These are phyloP conservation scores for Microsporum audouinii DNA, from an alignment of 2,329 filamentous ascomycete genomes.

Conservation along the genomic window DNA sequence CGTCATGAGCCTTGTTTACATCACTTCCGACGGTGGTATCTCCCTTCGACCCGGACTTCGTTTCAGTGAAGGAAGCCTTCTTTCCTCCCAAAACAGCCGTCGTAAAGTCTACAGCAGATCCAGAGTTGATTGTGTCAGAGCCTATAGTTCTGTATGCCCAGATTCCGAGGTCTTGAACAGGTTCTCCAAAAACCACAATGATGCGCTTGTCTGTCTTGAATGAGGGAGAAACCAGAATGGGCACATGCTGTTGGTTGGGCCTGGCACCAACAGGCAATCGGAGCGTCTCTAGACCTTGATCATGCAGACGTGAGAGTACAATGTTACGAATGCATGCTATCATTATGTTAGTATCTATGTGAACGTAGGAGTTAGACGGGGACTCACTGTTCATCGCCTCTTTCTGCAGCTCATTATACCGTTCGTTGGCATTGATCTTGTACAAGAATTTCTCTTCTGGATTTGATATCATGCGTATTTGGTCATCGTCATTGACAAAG, in stretches of 20 bases:
- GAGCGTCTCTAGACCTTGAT: constrained; percentile 48
- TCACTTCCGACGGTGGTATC: neutral
- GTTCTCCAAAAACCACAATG: constrained; percentile 63
- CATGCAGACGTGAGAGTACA: constrained; percentile 50
- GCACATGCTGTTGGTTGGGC: constrained; percentile 47
- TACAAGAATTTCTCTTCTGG: constrained; percentile 63
- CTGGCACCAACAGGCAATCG: constrained; percentile 49
- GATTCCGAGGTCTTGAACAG: constrained; percentile 59
- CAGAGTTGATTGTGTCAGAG: constrained; percentile 54
- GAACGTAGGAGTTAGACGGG: neutral
- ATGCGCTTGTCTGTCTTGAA: constrained; percentile 50
- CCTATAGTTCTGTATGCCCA: constrained; percentile 58
- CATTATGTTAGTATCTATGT: neutral
- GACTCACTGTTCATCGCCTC: constrained; percentile 60
- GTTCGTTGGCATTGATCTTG: constrained; percentile 59
- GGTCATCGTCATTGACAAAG: constrained; percentile 63
- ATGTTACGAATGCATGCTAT: constrained; percentile 53
- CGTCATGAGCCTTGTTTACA: constrained; percentile 3
- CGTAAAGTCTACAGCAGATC: constrained; percentile 58
- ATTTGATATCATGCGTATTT: constrained; percentile 58
- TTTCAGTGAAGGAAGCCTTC: neutral
- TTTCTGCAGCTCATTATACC: constrained; percentile 64
- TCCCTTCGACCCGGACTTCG: constrained; percentile 24
- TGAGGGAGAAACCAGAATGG: constrained; percentile 54
- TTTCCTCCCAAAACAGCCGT: constrained; percentile 26